A percentile compares a stretch with the other conserved stretches of the same genome.
phyloP scores from a whole-genome alignment of 352 stramenopile species.

The Globisporangium okanoganense region DNA sequence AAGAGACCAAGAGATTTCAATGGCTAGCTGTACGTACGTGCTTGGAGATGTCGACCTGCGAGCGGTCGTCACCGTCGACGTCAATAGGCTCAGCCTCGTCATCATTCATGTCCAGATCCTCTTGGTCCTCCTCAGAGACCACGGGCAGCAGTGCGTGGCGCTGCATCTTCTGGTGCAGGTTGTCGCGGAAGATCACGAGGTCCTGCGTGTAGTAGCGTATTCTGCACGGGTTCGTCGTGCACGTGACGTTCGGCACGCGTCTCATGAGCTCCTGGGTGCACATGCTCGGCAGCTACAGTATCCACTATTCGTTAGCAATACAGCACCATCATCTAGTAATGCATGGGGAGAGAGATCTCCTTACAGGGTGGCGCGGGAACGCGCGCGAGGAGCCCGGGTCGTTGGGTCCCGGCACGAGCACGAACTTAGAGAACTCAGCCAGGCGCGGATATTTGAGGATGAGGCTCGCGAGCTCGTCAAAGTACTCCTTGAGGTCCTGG shows the following conservation, averaged over 20 bases:
- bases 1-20: too few relatives aligned
- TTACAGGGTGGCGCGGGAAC: slow-evolving; percentile 77
- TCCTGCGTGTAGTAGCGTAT: slow-evolving; percentile 93
- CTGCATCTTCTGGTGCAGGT: slow-evolving; percentile 91
- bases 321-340: not conserved
- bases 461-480: slow-evolving; percentile 90
- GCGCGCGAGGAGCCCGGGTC: slow-evolving; percentile 84
- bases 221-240: slow-evolving; percentile 90
- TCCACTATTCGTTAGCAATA: not conserved
- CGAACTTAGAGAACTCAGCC: slow-evolving; percentile 82
- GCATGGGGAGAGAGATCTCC: not conserved
- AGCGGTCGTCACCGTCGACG: not conserved
- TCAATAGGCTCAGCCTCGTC: slow-evolving; percentile 17
- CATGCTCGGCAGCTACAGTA: slow-evolving; percentile 49
- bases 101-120: slow-evolving; percentile 6
- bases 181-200: slow-evolving; percentile 90
- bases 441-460: slow-evolving; percentile 86
- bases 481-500: slow-evolving; percentile 79
- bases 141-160: slow-evolving; percentile 78
- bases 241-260: slow-evolving; percentile 70
- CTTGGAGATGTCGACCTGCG: slow-evolving; percentile 74
- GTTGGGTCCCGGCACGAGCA: slow-evolving; percentile 91
- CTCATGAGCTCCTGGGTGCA: slow-evolving; percentile 71
- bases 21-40: too few relatives aligned
- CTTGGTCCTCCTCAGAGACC: slow-evolving; percentile 19